Base-by-base conservation (phyloP, 345 rosid species). In the Salix caprea region DNA sequence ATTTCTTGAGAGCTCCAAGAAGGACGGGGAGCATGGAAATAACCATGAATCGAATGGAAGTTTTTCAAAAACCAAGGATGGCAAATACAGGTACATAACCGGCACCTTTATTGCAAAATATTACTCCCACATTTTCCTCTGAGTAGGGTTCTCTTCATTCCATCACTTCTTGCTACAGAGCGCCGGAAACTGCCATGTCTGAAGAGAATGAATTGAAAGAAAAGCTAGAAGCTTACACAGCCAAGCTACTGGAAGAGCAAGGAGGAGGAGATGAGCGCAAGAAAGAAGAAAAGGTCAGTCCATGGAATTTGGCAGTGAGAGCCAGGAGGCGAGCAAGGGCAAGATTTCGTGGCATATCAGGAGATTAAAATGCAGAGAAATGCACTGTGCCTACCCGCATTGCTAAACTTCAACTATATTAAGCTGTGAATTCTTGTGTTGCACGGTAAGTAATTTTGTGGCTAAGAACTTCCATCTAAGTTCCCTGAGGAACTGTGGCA, bases 21-120 rank as follows among this genome's bases (percentile, higher is more conserved):
- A 90, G 84, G 92, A 87, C 83, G 82, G 84, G 70, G 85, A 90
- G 71, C 87, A 92, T 44, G 89, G 89, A 65, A 86, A 84, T 79
- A 80, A 80, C 69, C 84, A 81, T 86, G 81, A 85, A 67, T 70
- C 80, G n/a, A 30, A 80, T 58, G 80, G 81, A 8, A 67, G 77
- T 74, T 68, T 76, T 71, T 70, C 79, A 26, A 24, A 44, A 4
- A 62, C 16, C 26, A 15, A 24, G 18, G 32, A 62, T 62, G 66
- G 7, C n/a, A 50, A 16, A 16, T 50, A 5, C 58, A 50, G 21
- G 58, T 50, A 50, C 19, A 16, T 16, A 6, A 5, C 58, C 6
- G 48, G 48, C 15, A 44, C 12, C 48, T 44, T 44, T 9, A 44
- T 44, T 2, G 48, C 15, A 44, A 44, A 44, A 44, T 44, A 44